A percentile compares a stretch with the other conserved stretches of the same genome.
These are phyloP conservation scores for Trametes coccinea DNA, from an alignment of 768 basidiomycete genomes.

Conservation along the genomic window DNA sequence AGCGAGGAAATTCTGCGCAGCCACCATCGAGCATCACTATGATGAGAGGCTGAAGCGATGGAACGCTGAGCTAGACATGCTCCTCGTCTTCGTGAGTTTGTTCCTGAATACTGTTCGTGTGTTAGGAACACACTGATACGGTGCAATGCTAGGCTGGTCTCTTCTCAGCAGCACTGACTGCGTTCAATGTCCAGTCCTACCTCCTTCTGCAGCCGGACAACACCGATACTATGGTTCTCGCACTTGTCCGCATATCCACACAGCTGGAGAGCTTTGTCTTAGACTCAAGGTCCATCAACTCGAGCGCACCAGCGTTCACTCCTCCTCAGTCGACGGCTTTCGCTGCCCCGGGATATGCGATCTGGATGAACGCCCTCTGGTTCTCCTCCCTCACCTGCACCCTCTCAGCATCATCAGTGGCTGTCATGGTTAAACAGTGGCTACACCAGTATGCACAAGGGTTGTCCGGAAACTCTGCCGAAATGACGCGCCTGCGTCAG, in stretches of 20 bases:
- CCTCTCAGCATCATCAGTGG: slow-evolving; percentile 26
- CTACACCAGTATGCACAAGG: slow-evolving; percentile 20
- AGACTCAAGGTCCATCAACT: background rate
- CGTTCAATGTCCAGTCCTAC: slow-evolving; percentile 21
- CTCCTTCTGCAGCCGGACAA: slow-evolving; percentile 7
- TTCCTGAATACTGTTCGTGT: background rate
- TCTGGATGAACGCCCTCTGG: slow-evolving; percentile 27
- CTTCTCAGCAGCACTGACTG: slow-evolving; percentile 21
- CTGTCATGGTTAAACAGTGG: slow-evolving; percentile 31
- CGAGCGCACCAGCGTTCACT: background rate
- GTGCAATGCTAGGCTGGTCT: slow-evolving; percentile 14
- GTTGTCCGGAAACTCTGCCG: slow-evolving; percentile 18
- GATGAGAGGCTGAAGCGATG: slow-evolving; percentile 15
- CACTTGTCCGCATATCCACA: slow-evolving; percentile 14
- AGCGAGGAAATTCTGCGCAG: slow-evolving; percentile 14
- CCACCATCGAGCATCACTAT: slow-evolving; percentile 5
- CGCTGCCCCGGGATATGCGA: background rate
- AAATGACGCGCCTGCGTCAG: slow-evolving; percentile 21
- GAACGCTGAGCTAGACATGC: slow-evolving; percentile 19
- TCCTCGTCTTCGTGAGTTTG: slow-evolving; percentile 21
- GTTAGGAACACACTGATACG: too few relatives aligned
- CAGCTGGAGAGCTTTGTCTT: background rate
- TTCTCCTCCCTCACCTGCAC: slow-evolving; percentile 27
- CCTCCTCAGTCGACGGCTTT: background rate
- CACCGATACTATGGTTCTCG: slow-evolving; percentile 5